A percentile compares a stretch with the other conserved stretches of the same genome.
Conservation (phyloP, 768 basidiomycete species). For the Podaxis carcinomalis region DNA sequence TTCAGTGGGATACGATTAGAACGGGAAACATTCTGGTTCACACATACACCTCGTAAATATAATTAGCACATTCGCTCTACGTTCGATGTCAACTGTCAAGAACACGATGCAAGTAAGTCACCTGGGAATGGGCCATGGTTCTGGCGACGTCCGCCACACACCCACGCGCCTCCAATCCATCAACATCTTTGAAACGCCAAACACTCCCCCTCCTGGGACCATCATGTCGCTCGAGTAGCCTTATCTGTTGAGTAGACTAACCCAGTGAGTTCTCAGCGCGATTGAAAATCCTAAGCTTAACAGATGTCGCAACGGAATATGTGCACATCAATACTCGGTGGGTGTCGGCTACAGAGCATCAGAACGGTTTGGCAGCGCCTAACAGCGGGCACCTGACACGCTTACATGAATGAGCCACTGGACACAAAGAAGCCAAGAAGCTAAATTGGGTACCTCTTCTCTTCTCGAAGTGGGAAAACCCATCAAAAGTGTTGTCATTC, state of each 20-base stretch:
- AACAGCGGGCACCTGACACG: not conserved
- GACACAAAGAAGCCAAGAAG: not conserved
- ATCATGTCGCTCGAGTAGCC: not conserved
- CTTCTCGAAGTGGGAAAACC: not conserved
- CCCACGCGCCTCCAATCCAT: not conserved
- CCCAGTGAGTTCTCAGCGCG: not conserved
- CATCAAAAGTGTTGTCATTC: not conserved
- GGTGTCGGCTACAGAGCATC: not conserved
- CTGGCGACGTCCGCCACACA: not conserved
- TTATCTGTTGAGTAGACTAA: not conserved
- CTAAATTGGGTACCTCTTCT: not conserved
- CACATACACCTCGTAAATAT: not conserved
- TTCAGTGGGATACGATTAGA: not conserved
- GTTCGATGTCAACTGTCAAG: constrained; percentile 9
- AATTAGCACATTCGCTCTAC: not conserved
- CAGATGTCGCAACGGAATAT: not conserved
- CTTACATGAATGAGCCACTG: not conserved
- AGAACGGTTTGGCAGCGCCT: not conserved
- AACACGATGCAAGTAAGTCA: not conserved
- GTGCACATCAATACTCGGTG: not conserved
- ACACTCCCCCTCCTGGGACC: not conserved
- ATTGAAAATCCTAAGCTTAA: not conserved
- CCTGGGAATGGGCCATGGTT: not conserved
- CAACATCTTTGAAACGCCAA: constrained; percentile 1
- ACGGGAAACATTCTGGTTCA: not conserved